A percentile compares a stretch with the other conserved stretches of the same genome.
phyloP scores from a whole-genome alignment of 169 alveolate genomes.

The Plasmodium adleri region DNA sequence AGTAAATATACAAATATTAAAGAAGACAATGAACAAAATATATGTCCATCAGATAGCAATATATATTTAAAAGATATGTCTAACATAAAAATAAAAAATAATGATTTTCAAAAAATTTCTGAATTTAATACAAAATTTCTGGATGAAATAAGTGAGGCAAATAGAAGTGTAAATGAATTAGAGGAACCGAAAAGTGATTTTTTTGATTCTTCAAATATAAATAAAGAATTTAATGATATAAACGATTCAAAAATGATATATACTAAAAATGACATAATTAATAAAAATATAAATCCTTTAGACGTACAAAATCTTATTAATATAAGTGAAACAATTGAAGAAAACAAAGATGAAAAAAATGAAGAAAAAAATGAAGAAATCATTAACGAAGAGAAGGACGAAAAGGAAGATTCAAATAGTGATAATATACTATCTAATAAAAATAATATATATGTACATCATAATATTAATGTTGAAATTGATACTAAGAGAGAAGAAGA shows the following conservation, averaged over 20 bases:
- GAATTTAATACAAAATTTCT: constrained; percentile 35
- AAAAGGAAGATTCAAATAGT: neutral
- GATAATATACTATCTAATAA: neutral
- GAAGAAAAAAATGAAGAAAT: neutral
- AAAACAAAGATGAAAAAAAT: neutral
- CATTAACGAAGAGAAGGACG: neutral
- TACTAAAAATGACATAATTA: neutral
- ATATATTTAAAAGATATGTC: neutral
- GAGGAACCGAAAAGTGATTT: neutral
- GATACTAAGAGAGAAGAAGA: neutral
- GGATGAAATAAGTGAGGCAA: constrained; percentile 17
- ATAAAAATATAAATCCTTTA: neutral
- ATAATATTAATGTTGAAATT: neutral
- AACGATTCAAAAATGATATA: neutral
- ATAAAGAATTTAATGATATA: neutral
- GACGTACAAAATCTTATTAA: neutral
- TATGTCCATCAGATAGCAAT: neutral
- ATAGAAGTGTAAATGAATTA: neutral
- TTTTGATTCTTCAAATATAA: neutral
- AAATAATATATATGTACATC: neutral
- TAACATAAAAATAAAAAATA: neutral
- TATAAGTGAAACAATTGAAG: neutral
- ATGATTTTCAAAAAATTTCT: constrained; percentile 6
- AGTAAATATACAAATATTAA: neutral
- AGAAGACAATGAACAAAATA: neutral